Evolutionary conservation across 106 monocot genomes (phyloP), one percentile per base, ranked within the genome.

Genomic region (Dendrobium nobile): DNA sequence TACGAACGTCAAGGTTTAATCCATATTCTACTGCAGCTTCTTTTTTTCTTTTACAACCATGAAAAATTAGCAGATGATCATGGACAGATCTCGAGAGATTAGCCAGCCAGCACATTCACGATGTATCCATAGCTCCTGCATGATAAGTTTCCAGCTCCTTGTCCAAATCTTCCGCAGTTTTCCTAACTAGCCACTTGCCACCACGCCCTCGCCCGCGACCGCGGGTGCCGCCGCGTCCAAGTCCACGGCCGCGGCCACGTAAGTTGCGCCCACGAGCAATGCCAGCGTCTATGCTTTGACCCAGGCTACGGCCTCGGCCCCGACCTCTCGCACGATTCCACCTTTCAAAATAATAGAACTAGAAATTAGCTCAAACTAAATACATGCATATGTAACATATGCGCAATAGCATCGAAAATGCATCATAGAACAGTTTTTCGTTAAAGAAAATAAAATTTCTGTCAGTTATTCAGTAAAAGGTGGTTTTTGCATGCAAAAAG

Each of bases 71-170:
- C 37, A 37, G 37, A 37, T 37, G 37, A 37, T 37, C 37, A 37
- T 37, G 37, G 37, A 37, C 37, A 37, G 37, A 37, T 37, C 37
- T 2, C 37, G 37, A 37, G 37, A 37, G 37, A 2, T 37, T 37
- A 37, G 37, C 28, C 28, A 72, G 20, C 9, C 11, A 72, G 20
- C 9, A 80, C 37, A 68, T 17, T 82, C 18, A 61, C 86, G 87
- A 90, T 41, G 87, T 88, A 73, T 89, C 87, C 92, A 92, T 95
- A 41, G 87, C 91, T 4, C 86, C 82, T 1, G 91, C 79, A 77
- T 93, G 96, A 73, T 96, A 96, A 28, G 18, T 91, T 9, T 96
- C 96, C 47, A 96, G 80, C 1, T 92, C 92, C 80, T 91, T 86
- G 79, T 91, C 84, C 77, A 91, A 75, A 20, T 91, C 77, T 19